These are phyloP conservation scores for Termitomyces sp. DNA, from an alignment of 768 basidiomycete species.

Conservation along the genomic window DNA sequence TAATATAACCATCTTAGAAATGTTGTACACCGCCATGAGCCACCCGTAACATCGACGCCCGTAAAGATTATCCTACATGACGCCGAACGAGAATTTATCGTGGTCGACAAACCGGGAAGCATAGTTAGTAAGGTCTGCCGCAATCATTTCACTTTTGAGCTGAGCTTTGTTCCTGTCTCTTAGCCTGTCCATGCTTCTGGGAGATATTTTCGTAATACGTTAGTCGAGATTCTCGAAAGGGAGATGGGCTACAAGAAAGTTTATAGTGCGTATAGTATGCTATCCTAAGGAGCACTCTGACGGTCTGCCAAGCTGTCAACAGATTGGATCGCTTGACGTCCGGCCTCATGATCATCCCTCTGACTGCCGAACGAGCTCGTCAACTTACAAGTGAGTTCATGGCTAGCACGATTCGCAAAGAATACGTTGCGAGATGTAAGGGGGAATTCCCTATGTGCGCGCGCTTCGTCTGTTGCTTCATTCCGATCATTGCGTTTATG, in stretches of 20 bases:
- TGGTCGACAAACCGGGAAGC: conserved; percentile 95
- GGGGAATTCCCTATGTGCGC: conserved; percentile 84
- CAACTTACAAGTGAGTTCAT: conserved; percentile 77
- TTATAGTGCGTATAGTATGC: conserved; percentile 57
- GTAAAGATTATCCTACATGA: conserved; percentile 79
- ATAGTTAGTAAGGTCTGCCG: conserved; percentile 60
- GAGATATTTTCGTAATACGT: conserved; percentile 82
- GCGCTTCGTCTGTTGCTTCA: conserved; percentile 7
- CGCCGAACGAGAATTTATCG: conserved; percentile 74
- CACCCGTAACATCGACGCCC: conserved; percentile 82
- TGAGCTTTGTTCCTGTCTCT: conserved; percentile 1
- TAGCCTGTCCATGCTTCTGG: conserved; percentile 93
- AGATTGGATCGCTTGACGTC: conserved; percentile 92
- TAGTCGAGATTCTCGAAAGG: conserved; percentile 78
- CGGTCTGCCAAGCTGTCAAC: conserved; percentile 70
- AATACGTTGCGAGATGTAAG: conserved; percentile 84
- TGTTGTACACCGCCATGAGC: conserved; percentile 94
- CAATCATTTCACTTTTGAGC: conserved; percentile 2
- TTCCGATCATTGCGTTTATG: neutral
- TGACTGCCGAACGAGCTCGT: conserved; percentile 64
- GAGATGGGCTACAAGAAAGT: conserved; percentile 81
- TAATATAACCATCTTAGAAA: conserved; percentile 47
- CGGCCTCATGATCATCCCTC: conserved; percentile 90
- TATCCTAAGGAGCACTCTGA: neutral
- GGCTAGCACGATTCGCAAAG: conserved; percentile 78